Percentiles rank a stretch among this genome's conserved stretches.
Conservation (phyloP, 371 early-diverging fungal species). For the Funneliformis caledonium region DNA sequence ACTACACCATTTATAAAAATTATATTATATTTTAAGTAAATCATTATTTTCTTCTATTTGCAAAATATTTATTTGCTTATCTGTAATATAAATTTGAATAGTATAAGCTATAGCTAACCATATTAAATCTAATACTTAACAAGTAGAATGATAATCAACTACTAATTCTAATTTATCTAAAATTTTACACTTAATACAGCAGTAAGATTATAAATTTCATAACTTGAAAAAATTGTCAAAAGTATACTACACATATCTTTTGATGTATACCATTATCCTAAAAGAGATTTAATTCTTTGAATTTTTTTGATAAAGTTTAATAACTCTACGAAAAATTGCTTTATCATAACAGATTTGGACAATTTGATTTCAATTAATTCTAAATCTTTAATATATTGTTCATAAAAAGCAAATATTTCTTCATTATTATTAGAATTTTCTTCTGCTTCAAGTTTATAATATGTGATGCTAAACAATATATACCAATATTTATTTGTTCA, state of each 20-base stretch:
- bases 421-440: not conserved
- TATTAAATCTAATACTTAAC: not conserved
- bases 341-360: not conserved
- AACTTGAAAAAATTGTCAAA: not conserved
- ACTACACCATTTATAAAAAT: not conserved
- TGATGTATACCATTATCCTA: not conserved
- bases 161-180: conserved; percentile 4
- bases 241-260: not conserved
- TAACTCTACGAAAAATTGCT: not conserved
- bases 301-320: not conserved
- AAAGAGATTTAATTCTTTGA: not conserved
- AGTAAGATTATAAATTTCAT: not conserved
- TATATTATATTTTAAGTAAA: not conserved
- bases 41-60: not conserved
- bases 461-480: not conserved
- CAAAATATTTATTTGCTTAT: not conserved
- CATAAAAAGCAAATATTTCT: not conserved
- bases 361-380: not conserved
- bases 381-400: not conserved
- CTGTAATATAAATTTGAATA: not conserved
- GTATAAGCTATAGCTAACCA: not conserved
- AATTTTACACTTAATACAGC: not conserved
- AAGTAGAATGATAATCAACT: not conserved
- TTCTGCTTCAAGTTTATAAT: not conserved
- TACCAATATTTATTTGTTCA: not conserved